Base-by-base conservation (phyloP, 805 yeast genomes). In the Kodamaea jinghongensis region DNA sequence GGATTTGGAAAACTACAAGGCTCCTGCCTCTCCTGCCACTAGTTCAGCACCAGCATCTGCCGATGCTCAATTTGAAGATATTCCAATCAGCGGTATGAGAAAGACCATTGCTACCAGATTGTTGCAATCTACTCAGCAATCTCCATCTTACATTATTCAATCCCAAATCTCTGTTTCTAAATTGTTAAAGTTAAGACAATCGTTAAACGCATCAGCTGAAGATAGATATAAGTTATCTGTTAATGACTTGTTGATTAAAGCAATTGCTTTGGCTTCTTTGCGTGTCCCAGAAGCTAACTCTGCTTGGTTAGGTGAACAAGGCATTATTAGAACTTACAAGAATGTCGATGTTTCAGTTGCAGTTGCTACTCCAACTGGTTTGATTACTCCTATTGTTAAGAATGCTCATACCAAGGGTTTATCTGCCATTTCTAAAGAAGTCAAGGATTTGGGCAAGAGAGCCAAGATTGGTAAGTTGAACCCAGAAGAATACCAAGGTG, bases 401-500 rank as follows among this genome's bases (percentile, higher is more conserved):
- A 75, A 83, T 59, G 97, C 96, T 32, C 86, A 93, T 60, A 53
- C 83, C 43, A 87, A 84, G 76, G 99, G 99, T 31, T 78, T 93
- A 46, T 78, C 81, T 41, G 57, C 80, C 26, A 93, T 93, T 59
- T 91, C 98, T 31, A 63, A 65, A 45, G 87, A 83, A 62, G 78
- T 87, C 57, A 93, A 93, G 76, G 96, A 85, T 54, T 77, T 93
- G 53, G 98, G 96, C 52, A 86, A 86, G 76, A 87, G 93, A 70
- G 99, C 99, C 46, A 89, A 91, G 70, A 88, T 76, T 45, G 89
- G 88, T 70, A 93, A 91, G 75, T 81, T 93, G 64, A 61, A 70
- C 50, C 99, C 99, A 48, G 95, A 88, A 67, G 99, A 93, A 73
- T 93, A 86, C 83, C 96, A 88, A 78, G 99, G 99, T 57, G 99